phyloP scores from a whole-genome alignment of 305 asterid genomes.

The Plantago rigida region DNA sequence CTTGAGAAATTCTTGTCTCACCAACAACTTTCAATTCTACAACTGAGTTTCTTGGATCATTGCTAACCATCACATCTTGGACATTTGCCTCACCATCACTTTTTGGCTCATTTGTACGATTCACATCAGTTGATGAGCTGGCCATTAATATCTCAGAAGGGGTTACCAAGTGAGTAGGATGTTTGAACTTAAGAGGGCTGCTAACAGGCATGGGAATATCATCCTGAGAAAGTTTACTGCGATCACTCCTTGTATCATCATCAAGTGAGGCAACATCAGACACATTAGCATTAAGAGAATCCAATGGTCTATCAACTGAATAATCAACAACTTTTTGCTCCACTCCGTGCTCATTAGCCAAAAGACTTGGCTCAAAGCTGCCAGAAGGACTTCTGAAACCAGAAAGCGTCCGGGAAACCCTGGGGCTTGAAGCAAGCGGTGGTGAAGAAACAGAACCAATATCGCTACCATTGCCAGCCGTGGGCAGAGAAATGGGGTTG shows the following conservation, averaged over 20 bases:
- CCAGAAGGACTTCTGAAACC: slow-evolving; percentile 54
- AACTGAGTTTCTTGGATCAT: slow-evolving; percentile 45
- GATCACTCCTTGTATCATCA: slow-evolving; percentile 46
- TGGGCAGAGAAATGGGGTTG: slow-evolving; percentile 39
- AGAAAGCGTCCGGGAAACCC: slow-evolving; percentile 55
- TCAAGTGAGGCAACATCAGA: slow-evolving; percentile 56
- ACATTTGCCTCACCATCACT: slow-evolving; percentile 44
- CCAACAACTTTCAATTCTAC: slow-evolving; percentile 65
- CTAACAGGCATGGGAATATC: slow-evolving; percentile 46
- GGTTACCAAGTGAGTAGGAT: slow-evolving; percentile 88
- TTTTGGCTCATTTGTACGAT: slow-evolving; percentile 42
- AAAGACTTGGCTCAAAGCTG: slow-evolving; percentile 46
- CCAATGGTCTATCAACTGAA: slow-evolving; percentile 63
- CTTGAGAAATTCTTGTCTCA: slow-evolving; percentile 49
- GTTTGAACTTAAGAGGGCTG: slow-evolving; percentile 59
- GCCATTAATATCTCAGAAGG: slow-evolving; percentile 86
- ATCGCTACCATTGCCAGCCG: slow-evolving; percentile 35
- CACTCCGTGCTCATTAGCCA: slow-evolving; percentile 33
- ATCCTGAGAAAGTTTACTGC: slow-evolving; percentile 40
- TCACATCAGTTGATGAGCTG: slow-evolving; percentile 55
- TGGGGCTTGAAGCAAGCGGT: slow-evolving; percentile 63
- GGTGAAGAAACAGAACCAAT: slow-evolving; percentile 48
- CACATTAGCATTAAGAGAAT: slow-evolving; percentile 36
- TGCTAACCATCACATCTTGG: slow-evolving; percentile 54
- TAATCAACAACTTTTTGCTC: slow-evolving; percentile 49